Evolutionary conservation across 345 rosid species (phyloP), one percentile per base, ranked within the genome.

Genomic region (Gossypium turneri): DNA sequence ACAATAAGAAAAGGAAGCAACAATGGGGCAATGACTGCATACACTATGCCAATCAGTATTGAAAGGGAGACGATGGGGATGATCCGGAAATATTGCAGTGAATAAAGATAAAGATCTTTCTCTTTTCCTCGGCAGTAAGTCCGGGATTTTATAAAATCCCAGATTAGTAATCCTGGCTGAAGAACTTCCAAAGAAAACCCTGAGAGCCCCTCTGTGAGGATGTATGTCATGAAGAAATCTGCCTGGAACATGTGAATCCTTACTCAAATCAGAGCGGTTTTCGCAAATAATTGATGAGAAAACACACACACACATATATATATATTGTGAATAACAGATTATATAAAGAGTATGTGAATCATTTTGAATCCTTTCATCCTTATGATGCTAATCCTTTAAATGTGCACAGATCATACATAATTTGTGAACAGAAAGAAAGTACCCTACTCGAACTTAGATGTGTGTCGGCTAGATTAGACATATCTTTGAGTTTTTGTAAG

Each of bases 151-250:
- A 88, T 73, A 43, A 81, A 51, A 81, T 91, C 96, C 86, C 85
- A 85, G 56, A 84, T 52, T 56, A 92, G 83, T 73, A 94, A 72
- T 29, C 90, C 93, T 16, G 90, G 82, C 70, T 91, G 98, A 81
- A 94, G 96, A 78, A 88, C 83, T 83, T 94, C 98, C 78, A 90
- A 65, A 17, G 93, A 94, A 72, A 94, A 94, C 50, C 92, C 98
- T 24, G 95, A 92, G 22, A 92, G 86, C 62, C 98, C 95, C 77
- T 90, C 93, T 13, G 92, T 86, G 62, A 94, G 81, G 78, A 93
- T 88, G 88, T 92, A 92, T 78, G 98, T 92, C 77, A 87, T 81
- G 48, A 94, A 92, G 79, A 92, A 94, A 78, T 90, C 97, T 67
- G 86, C 97, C 98, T 94, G 87, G 47, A 84, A 77, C 48, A 78